Conservation (phyloP, 352 stramenopile species). For the Pythium rhizo-oryzae region DNA sequence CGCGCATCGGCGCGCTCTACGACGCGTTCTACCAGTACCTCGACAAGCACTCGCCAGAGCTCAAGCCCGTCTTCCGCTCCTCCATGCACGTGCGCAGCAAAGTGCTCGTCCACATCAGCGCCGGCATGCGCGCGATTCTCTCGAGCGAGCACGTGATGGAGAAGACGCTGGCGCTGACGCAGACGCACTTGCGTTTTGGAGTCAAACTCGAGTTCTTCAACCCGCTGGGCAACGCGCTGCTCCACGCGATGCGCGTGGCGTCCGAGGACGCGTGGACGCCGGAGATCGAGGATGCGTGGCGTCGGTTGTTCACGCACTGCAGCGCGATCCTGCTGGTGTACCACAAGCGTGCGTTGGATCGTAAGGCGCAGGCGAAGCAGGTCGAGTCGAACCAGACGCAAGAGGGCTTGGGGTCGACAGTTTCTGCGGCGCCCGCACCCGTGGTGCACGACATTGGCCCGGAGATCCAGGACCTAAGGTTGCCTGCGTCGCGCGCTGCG, state of each 20-base stretch:
- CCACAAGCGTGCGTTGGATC: slow-evolving; percentile 30
- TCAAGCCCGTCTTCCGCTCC: slow-evolving; percentile 53
- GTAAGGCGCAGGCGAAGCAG: slow-evolving; percentile 5
- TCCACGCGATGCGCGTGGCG: slow-evolving; percentile 45
- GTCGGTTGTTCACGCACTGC: slow-evolving; percentile 44
- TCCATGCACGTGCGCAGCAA: slow-evolving; percentile 78
- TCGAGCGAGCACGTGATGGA: slow-evolving; percentile 59
- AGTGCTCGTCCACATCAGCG: slow-evolving; percentile 89
- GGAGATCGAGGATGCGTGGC: slow-evolving; percentile 51
- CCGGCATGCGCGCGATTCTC: slow-evolving; percentile 48
- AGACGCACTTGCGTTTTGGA: slow-evolving; percentile 50
- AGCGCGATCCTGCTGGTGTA: slow-evolving; percentile 50
- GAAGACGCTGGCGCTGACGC: slow-evolving; percentile 60
- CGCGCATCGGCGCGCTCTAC: slow-evolving; percentile 34
- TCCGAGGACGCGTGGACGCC: slow-evolving; percentile 44
- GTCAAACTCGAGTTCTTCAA: slow-evolving; percentile 52
- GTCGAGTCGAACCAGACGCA: slow-evolving; percentile 11
- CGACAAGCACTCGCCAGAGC: slow-evolving; percentile 44
- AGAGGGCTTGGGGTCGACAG: too few relatives aligned
- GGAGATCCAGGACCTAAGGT: background rate
- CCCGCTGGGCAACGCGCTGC: slow-evolving; percentile 37
- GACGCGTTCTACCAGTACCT: slow-evolving; percentile 55
- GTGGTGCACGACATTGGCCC: background rate
- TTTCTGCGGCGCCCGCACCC: too few relatives aligned
- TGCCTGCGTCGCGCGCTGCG: too few relatives aligned